Conservation (phyloP, 345 rosid genomes). For the Viola odorata region DNA sequence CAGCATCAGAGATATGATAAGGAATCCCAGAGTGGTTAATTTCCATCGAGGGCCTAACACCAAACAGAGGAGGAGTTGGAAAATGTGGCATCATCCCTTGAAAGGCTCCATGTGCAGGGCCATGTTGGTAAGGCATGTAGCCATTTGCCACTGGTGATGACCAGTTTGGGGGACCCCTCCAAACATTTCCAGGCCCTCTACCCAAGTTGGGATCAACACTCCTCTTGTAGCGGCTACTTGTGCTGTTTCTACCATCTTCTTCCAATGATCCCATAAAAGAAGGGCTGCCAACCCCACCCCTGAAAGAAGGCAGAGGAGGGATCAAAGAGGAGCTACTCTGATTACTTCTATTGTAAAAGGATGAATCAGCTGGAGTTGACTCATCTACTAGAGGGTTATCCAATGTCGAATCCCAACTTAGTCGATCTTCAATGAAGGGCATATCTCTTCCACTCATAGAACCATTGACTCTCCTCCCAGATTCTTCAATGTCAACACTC, state of each 20-base stretch:
- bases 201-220: constrained; percentile 54
- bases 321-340: constrained; percentile 44
- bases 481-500: constrained; percentile 69
- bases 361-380: constrained; percentile 49
- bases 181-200: constrained; percentile 79
- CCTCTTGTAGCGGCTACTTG: constrained; percentile 54
- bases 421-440: constrained; percentile 53
- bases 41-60: constrained; percentile 79
- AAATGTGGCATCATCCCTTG: constrained; percentile 74
- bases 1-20: constrained; percentile 72
- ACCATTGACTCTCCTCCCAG: constrained; percentile 50
- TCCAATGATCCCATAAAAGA: constrained; percentile 60
- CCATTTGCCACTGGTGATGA: constrained; percentile 70
- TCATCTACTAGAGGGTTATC: constrained; percentile 62
- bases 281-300: constrained; percentile 62
- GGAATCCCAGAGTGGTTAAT: constrained; percentile 71
- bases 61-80: constrained; percentile 65
- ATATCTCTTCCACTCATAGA: constrained; percentile 47
- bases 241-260: constrained; percentile 55
- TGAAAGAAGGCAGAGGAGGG: constrained; percentile 49
- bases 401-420: constrained; percentile 36
- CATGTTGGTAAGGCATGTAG: constrained; percentile 81
- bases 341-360: constrained; percentile 47
- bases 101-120: constrained; percentile 75
- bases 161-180: constrained; percentile 93